Percentiles rank a stretch among this genome's conserved stretches.
phyloP scores from a whole-genome alignment of 1,284 basidiomycete species.

The Pholiota adiposa region DNA sequence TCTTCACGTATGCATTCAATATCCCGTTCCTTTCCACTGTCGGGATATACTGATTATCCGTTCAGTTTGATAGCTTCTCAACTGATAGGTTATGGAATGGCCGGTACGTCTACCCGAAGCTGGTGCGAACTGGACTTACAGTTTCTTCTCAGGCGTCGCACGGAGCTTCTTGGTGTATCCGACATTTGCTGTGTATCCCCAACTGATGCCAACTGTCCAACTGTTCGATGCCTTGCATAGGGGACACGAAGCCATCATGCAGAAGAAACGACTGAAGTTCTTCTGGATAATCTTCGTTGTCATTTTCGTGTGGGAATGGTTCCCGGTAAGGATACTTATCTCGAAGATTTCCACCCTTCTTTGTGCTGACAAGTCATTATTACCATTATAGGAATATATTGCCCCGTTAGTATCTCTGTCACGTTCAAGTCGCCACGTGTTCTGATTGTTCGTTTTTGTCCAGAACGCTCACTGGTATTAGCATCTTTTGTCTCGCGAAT shows the following conservation, averaged over 20 bases:
- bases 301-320: conserved; percentile 57
- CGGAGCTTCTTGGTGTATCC: conserved; percentile 45
- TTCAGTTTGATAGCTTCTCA: conserved; percentile 39
- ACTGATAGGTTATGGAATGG: conserved; percentile 58
- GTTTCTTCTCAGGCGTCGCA: conserved; percentile 26
- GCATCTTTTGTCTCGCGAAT: conserved; percentile 61
- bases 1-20: conserved; percentile 44
- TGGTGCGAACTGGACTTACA: too few species aligned
- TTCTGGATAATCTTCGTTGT: conserved; percentile 60
- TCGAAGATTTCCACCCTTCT: too few species aligned
- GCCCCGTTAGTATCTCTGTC: conserved; percentile 25
- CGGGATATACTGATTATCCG: not conserved
- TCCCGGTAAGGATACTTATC: conserved; percentile 36
- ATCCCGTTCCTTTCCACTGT: not conserved
- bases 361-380: not conserved
- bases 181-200: conserved; percentile 46
- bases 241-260: conserved; percentile 47
- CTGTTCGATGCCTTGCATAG: conserved; percentile 60
- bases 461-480: conserved; percentile 56
- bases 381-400: conserved; percentile 34
- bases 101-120: too few species aligned
- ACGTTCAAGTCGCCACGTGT: not conserved
- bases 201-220: conserved; percentile 50
- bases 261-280: conserved; percentile 57
- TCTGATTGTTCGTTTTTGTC: not conserved